Evolutionary conservation across 768 basidiomycete species (phyloP).

Genomic region (Polyporus arcularius): DNA sequence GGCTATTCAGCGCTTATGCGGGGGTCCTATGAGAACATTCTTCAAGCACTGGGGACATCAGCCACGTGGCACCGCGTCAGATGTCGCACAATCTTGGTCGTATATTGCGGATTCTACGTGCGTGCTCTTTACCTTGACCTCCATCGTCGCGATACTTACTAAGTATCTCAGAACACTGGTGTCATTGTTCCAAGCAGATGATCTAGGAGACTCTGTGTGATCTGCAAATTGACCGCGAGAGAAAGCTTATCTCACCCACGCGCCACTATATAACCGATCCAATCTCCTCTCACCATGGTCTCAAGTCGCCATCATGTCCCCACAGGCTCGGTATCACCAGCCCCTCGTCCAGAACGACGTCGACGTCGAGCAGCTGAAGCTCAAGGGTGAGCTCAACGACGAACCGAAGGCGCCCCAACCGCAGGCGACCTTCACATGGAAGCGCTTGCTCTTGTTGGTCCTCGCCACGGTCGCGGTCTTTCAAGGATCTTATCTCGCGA

Average conservation of each 20-base stretch:
- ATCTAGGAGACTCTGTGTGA: too few relatives aligned
- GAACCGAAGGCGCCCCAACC: not conserved
- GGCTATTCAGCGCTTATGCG: too few relatives aligned
- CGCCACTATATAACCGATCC: not conserved
- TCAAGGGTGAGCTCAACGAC: not conserved
- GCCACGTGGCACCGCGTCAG: not conserved
- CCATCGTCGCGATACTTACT: too few relatives aligned
- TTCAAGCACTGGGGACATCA: not conserved
- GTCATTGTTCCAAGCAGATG: too few relatives aligned
- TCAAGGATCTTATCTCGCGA: conserved; percentile 6
- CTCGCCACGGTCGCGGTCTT: conserved; percentile 7
- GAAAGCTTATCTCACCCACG: not conserved
- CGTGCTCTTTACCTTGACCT: too few relatives aligned
- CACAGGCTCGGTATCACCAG: conserved; percentile 4
- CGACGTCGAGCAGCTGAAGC: conserved; percentile 7
- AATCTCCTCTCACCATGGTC: not conserved
- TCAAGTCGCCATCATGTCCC: conserved; percentile 1
- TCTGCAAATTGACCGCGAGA: too few relatives aligned
- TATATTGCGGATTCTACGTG: too few relatives aligned
- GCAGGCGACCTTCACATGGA: not conserved
- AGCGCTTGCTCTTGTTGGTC: conserved; percentile 12
- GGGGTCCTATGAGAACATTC: not conserved
- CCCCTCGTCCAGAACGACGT: conserved; percentile 10
- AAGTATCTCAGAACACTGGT: too few relatives aligned
- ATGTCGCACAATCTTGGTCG: not conserved